Evolutionary conservation across 1,284 basidiomycete genomes (phyloP).

Genomic region (Inonotus hispidus): DNA sequence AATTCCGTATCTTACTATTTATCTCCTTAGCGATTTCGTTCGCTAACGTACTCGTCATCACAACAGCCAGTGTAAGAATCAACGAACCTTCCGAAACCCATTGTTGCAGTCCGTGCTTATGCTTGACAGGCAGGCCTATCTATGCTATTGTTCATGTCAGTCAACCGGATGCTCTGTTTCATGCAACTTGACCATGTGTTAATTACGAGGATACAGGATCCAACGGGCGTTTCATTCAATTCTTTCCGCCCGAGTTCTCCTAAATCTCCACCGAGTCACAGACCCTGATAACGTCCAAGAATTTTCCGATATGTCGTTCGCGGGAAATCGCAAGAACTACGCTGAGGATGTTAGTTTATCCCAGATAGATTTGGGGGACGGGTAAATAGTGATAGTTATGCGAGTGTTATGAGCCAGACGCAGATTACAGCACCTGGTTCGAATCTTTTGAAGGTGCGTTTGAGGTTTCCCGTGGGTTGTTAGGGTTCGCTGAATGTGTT

Average conservation of each 20-base stretch:
- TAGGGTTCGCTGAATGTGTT: background rate
- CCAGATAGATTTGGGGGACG: background rate
- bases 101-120: background rate
- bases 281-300: background rate
- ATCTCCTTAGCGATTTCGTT: constrained; percentile 2
- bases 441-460: background rate
- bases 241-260: constrained; percentile 6
- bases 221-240: constrained; percentile 8
- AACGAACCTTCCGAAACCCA: background rate
- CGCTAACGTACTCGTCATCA: constrained; percentile 8
- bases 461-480: background rate
- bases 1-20: background rate
- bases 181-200: background rate
- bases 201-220: background rate
- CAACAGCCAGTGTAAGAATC: background rate
- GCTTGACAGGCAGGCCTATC: background rate
- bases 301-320: background rate
- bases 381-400: background rate
- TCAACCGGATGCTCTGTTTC: background rate
- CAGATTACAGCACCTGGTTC: background rate
- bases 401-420: background rate
- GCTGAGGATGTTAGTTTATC: background rate
- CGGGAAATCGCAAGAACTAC: background rate
- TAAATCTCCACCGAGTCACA: constrained; percentile 4
- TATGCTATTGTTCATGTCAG: constrained; percentile 1